Evolutionary conservation across 2,329 filamentous ascomycete species (phyloP).

Genomic region (Colletotrichum aenigma): DNA sequence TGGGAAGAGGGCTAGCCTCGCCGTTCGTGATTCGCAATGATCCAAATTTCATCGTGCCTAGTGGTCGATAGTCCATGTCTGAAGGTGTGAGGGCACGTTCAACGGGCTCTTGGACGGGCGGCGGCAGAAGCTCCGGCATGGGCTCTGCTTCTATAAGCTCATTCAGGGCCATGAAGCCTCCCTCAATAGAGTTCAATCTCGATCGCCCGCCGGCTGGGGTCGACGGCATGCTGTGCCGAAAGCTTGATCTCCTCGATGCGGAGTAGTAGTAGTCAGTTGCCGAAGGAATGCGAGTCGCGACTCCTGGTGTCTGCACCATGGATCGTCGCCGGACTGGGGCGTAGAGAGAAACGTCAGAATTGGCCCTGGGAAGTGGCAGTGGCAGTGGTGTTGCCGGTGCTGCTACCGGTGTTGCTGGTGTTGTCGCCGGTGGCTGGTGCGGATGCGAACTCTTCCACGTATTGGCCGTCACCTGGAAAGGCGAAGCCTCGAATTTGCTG

Average conservation of each 20-base stretch:
- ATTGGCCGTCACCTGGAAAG: constrained; percentile 30
- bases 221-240: constrained; percentile 41
- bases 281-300: constrained; percentile 45
- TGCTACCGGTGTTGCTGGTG: neutral
- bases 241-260: constrained; percentile 32
- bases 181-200: constrained; percentile 43
- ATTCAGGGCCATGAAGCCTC: constrained; percentile 17
- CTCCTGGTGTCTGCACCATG: constrained; percentile 51
- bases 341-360: constrained; percentile 53
- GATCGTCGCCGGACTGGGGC: constrained; percentile 53
- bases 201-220: constrained; percentile 38
- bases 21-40: constrained; percentile 68
- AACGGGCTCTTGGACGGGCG: constrained; percentile 23
- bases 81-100: constrained; percentile 52
- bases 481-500: constrained; percentile 32
- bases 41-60: constrained; percentile 67
- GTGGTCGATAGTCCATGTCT: constrained; percentile 62
- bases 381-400: neutral
- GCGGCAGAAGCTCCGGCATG: constrained; percentile 22
- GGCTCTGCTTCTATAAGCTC: neutral
- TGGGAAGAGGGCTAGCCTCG: constrained; percentile 53
- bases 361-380: constrained; percentile 35
- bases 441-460: constrained; percentile 42
- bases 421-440: constrained; percentile 16
- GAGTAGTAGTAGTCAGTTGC: constrained; percentile 6